These are phyloP conservation scores for Podospora tetraspora DNA, from an alignment of 495 filamentous ascomycete genomes.

Conservation along the genomic window DNA sequence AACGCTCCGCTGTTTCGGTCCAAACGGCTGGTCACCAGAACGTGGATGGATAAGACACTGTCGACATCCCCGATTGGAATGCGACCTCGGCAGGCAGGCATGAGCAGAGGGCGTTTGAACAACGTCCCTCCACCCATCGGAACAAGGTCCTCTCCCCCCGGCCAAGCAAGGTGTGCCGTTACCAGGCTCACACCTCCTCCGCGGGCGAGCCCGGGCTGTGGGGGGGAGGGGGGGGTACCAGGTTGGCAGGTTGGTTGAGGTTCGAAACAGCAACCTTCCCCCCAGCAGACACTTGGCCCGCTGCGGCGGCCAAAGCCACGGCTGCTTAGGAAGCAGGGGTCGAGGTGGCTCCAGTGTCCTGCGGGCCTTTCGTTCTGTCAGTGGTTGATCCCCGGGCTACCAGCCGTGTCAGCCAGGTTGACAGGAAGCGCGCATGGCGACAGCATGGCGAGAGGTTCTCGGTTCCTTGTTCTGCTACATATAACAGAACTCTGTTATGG, in stretches of 20 bases:
- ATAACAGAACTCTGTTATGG: slow-evolving; percentile 16
- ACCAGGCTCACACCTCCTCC: slow-evolving; percentile 13
- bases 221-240: not conserved
- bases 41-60: slow-evolving; percentile 16
- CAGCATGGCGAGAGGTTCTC: slow-evolving; percentile 16
- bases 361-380: slow-evolving; percentile 10
- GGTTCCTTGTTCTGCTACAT: slow-evolving; percentile 14
- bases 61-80: slow-evolving; percentile 11
- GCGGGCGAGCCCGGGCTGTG: slow-evolving; percentile 15
- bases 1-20: slow-evolving; percentile 20
- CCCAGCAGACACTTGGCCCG: not conserved
- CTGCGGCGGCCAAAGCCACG: slow-evolving; percentile 19
- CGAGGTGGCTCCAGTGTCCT: slow-evolving; percentile 8
- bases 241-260: not conserved
- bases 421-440: slow-evolving; percentile 10
- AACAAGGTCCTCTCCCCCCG: slow-evolving; percentile 11
- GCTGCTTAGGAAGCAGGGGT: slow-evolving; percentile 4
- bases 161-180: slow-evolving; percentile 6
- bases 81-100: slow-evolving; percentile 18
- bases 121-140: slow-evolving; percentile 14
- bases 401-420: slow-evolving; percentile 14
- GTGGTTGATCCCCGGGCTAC: slow-evolving; percentile 8
- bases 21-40: slow-evolving; percentile 17
- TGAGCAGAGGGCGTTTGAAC: slow-evolving; percentile 13
- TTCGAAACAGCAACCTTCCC: not conserved